Base-by-base conservation (phyloP, 352 stramenopile species). In the Phytophthora nicotianae region DNA sequence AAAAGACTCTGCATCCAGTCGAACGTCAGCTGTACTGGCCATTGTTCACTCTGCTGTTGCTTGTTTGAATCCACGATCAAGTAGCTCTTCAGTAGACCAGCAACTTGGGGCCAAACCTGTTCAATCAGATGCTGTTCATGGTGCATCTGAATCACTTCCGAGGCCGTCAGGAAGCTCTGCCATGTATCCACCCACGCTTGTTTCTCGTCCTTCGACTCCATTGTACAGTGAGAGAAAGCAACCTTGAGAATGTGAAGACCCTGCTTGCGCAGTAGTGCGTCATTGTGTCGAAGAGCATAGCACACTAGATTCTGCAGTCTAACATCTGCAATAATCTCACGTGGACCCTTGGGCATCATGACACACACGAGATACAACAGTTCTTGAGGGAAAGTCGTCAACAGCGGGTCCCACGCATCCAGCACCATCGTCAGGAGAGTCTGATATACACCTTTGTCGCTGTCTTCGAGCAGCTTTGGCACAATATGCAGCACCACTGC, bases 91-190 rank as follows among this genome's bases (percentile, higher is more conserved):
- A 95, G 67, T 16, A 95, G 41, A 6, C 64, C 50, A 11, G 75
- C 75, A 20, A 95, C 77, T 20, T 93, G 85, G 9, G 84, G 75
- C 86, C 86, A 95, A 17, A 93, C 86, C 50, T 95, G 84, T 52
- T 93, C 86, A 55, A 95, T 76, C 20, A 95, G 40, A 46, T 95
- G 86, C 52, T 86, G 84, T 48, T 93, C 82, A 33, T 95, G 84
- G 42, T 95, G 84, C 67, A 91, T 85, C 52, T 93, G 83, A 35
- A 95, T 90, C 11, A 95, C 83, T 20, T 95, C 83, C 1, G 83
- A 92, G 3, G 79, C 83, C 1, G 78, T 77, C 37, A 95, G 55
- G 29, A 92, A 95, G 51, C 70, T 86, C 60, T 84, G 73, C 86
- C 86, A 95, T 17, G 63, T 77, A 13, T 52, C 26, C 16, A 75